Base-by-base conservation (phyloP, 257 asterid species). In the Solanum megistacrolobum region DNA sequence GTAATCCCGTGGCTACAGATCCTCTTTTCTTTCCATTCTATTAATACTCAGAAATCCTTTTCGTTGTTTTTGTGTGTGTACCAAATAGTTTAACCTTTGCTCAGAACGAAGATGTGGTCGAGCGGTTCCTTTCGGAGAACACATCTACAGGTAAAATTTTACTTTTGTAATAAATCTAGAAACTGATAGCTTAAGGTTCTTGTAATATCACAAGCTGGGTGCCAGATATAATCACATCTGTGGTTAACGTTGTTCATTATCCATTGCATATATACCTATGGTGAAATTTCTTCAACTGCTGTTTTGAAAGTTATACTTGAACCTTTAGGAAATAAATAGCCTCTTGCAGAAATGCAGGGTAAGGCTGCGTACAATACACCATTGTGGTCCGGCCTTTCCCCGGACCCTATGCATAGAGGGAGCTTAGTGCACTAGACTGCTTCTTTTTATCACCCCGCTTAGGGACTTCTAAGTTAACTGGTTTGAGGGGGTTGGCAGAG, bases 81-180 rank as follows among this genome's bases (percentile, higher is more conserved):
- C 87, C 83, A 73, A 91, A 88, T 78, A 96, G 99, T 92, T 91
- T 97, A 89, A 96, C 98, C 23, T 91, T 91, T 87, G 92, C 97
- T 90, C 99, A 97, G 95, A 97, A 97, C 75, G 99, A 96, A 93
- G 97, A 92, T 75, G 93, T 96, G 87, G 96, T 96, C 36, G 95
- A 92, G 88, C 94, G 88, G 88, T 97, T 97, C 93, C 98, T 97
- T 89, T 94, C 95, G 5, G 90, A 89, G 85, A 91, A 93, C 88
- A 87, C 79, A 29, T 91, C 94, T 29, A 98, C 98, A 34, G 96
- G 98, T 95, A 90, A 68, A 89, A 84, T 7, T 25, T 88, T 60
- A 20, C 74, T 68, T 32, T 9, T 52, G 34, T 43, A 27, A 55
- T 69, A 34, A 41, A 4, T 79, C 38, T 79, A 25, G 36, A 78